Percentiles rank a stretch among this genome's conserved stretches.
These are phyloP conservation scores for Nectriaceae sp. DNA, from an alignment of 2,329 filamentous ascomycete genomes.

Conservation along the genomic window DNA sequence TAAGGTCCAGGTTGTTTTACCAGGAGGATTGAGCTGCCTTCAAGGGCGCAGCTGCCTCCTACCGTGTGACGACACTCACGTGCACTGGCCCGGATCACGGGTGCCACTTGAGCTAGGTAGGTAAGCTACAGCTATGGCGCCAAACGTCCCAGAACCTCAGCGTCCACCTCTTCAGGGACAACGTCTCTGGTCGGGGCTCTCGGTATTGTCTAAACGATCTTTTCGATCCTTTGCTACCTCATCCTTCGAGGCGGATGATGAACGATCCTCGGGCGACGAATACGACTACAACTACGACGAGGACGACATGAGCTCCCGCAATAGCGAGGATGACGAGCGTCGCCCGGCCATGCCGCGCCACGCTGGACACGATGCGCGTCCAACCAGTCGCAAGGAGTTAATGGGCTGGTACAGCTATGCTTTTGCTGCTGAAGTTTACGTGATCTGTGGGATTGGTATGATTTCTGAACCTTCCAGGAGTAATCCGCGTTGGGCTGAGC, in stretches of 20 bases:
- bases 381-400: slow-evolving; percentile 85
- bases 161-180: slow-evolving; percentile 44
- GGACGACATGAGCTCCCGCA: slow-evolving; percentile 37
- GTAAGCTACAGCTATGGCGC: slow-evolving; percentile 20
- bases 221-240: slow-evolving; percentile 59
- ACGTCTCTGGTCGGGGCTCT: slow-evolving; percentile 51
- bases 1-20: too few species aligned
- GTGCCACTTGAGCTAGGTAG: slow-evolving; percentile 5
- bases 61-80: slow-evolving; percentile 31
- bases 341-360: slow-evolving; percentile 56
- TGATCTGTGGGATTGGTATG: slow-evolving; percentile 77
- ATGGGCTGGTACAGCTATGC: slow-evolving; percentile 95
- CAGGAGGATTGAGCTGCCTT: not conserved
- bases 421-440: slow-evolving; percentile 95
- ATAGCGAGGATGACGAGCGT: slow-evolving; percentile 39
- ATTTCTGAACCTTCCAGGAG: slow-evolving; percentile 16
- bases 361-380: slow-evolving; percentile 81
- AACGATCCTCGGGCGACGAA: slow-evolving; percentile 52
- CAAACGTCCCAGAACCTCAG: slow-evolving; percentile 29
- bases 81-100: slow-evolving; percentile 26
- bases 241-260: slow-evolving; percentile 70
- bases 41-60: not conserved
- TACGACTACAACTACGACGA: slow-evolving; percentile 19
- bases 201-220: slow-evolving; percentile 56
- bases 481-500: slow-evolving; percentile 1